Base-by-base conservation (phyloP, 1,139 yeast genomes). In the Petasospora fabianii region DNA sequence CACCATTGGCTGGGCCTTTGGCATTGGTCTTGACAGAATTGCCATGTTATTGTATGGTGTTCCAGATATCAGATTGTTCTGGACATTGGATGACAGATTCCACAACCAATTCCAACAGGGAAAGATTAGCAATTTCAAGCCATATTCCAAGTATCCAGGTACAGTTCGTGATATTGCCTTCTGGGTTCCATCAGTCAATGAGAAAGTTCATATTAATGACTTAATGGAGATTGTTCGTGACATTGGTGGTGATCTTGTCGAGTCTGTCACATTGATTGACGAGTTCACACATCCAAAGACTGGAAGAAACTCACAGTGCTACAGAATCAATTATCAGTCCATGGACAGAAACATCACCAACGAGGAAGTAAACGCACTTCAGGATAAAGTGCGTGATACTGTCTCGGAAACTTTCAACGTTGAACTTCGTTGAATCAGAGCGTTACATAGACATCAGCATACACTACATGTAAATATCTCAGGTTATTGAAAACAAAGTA, bases 1-100 rank as follows among this genome's bases (percentile, higher is more conserved):
- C 40, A 75, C 81, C 20, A 76, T 87, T 39, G 95, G 96, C 7
- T 92, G 98, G 98, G 99, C 98, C 0, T 92, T 94, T 65, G 99
- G 99, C 9, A 72, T 94, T 39, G 99, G 99, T 0, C 69, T 92
- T 37, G 99, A 92, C 60, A 74, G 99, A 56, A 80, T 92, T 44
- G 98, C 98, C 35, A 92, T 92, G 98, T 67, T 92, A 15, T 69
- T 92, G 41, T 92, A 90, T 64, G 96, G 94, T 17, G 84, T 92
- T 36, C 97, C 97, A 3, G 99, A 92, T 60, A 92, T 92, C 48
- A 73, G 99, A 49, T 67, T 92, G 34, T 86, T 92, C 64, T 92
- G 99, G 99, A 74, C 96, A 1, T 56, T 64, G 32, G 97, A 94
- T 62, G 79, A 77, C 43, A 69, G 97, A 41, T 92, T 92, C 60